Percentiles rank a stretch among this genome's conserved stretches.
These are phyloP conservation scores for Aspergillus jensenii DNA, from an alignment of 2,329 filamentous ascomycete genomes.

Conservation along the genomic window DNA sequence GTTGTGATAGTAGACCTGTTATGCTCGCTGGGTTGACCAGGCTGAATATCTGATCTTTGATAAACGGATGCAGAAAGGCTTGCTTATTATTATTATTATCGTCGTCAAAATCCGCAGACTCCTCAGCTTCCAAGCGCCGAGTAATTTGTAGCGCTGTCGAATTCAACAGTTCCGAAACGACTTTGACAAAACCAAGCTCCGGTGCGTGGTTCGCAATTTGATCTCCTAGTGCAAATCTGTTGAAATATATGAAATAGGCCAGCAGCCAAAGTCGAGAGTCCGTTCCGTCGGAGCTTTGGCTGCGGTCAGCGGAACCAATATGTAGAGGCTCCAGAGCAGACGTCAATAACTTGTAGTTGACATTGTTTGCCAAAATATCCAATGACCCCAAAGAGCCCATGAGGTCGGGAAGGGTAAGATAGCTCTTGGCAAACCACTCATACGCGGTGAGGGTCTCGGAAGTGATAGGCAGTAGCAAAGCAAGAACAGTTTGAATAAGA, in stretches of 20 bases:
- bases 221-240: conserved; percentile 47
- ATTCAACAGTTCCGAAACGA: conserved; percentile 57
- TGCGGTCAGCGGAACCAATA: conserved; percentile 22
- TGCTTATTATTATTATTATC: conserved; percentile 29
- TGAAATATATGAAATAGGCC: conserved; percentile 60
- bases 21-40: conserved; percentile 76
- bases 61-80: conserved; percentile 49
- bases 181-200: conserved; percentile 56
- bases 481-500: conserved; percentile 38
- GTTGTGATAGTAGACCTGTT: conserved; percentile 57
- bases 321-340: conserved; percentile 37
- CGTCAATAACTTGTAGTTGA: conserved; percentile 53
- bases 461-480: conserved; percentile 44
- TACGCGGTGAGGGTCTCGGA: conserved; percentile 47
- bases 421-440: conserved; percentile 45
- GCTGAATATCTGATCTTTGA: conserved; percentile 66
- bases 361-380: conserved; percentile 44
- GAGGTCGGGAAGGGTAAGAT: conserved; percentile 48
- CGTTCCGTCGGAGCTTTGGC: conserved; percentile 33
- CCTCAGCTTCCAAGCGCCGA: conserved; percentile 46
- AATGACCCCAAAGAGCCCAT: conserved; percentile 38
- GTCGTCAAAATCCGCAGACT: conserved; percentile 28
- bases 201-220: conserved; percentile 40
- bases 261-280: conserved; percentile 56
- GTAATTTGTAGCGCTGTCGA: conserved; percentile 57